phyloP scores from a whole-genome alignment of 2,329 filamentous ascomycete genomes.

The Fusarium falciforme region DNA sequence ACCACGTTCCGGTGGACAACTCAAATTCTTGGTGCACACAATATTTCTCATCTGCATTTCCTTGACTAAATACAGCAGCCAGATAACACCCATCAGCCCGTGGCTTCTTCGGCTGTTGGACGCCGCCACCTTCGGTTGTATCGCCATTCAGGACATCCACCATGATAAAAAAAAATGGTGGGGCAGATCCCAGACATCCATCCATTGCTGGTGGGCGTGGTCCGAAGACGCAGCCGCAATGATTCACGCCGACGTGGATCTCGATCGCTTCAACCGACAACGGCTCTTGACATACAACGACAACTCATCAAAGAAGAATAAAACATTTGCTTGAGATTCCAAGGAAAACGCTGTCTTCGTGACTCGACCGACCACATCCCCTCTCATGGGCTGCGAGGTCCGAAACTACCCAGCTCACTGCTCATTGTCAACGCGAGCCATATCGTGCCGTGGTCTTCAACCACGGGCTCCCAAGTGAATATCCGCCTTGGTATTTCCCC shows the following conservation, averaged over 20 bases:
- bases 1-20: background rate
- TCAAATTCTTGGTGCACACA: background rate
- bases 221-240: constrained; percentile 33
- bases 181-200: constrained; percentile 6
- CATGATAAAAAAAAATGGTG: constrained; percentile 18
- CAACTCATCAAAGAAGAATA: background rate
- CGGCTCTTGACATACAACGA: constrained; percentile 1
- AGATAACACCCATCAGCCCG: background rate
- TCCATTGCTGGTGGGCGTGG: background rate
- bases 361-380: background rate
- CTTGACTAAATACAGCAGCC: background rate
- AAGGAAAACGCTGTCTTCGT: constrained; percentile 6
- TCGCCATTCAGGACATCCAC: background rate
- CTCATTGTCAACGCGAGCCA: constrained; percentile 15
- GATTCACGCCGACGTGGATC: constrained; percentile 28
- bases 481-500: constrained; percentile 47
- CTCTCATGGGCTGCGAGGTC: background rate
- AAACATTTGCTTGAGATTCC: constrained; percentile 2
- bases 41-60: background rate
- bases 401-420: background rate
- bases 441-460: constrained; percentile 27
- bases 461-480: constrained; percentile 30
- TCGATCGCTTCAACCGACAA: constrained; percentile 6
- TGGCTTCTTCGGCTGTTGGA: background rate
- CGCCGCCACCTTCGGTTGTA: constrained; percentile 1